Conservation (phyloP, 1,139 yeast genomes). For the Yamadazyma pseudoaaseri region DNA sequence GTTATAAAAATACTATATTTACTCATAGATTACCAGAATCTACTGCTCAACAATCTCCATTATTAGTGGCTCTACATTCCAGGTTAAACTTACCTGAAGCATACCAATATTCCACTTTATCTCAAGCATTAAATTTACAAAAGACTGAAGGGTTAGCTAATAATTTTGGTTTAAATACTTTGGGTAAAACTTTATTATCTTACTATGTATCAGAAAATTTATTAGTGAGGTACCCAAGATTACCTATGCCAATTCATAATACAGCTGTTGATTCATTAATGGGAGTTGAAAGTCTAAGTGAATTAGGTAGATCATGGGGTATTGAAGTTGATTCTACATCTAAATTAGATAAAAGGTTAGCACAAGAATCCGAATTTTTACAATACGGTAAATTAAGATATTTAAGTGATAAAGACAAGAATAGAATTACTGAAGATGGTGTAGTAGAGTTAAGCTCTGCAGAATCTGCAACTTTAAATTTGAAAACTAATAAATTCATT, state of each 20-base stretch:
- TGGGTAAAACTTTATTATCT: constrained; percentile 76
- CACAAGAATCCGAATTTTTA: constrained; percentile 65
- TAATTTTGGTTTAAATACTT: constrained; percentile 75
- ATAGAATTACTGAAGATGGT: constrained; percentile 46
- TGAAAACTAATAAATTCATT: constrained; percentile 15
- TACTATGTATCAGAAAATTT: constrained; percentile 76
- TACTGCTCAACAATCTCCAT: constrained; percentile 60
- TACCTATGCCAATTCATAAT: constrained; percentile 77
- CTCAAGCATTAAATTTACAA: constrained; percentile 65
- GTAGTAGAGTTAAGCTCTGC: constrained; percentile 45
- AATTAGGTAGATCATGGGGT: constrained; percentile 82
- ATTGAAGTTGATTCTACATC: constrained; percentile 70
- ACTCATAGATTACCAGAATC: constrained; percentile 51
- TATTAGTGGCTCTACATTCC: constrained; percentile 75
- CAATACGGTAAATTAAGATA: constrained; percentile 67
- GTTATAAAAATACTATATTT: constrained; percentile 41
- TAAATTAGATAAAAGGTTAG: constrained; percentile 64
- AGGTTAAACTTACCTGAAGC: constrained; percentile 62
- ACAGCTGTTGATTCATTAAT: constrained; percentile 72
- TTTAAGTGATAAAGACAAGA: constrained; percentile 30
- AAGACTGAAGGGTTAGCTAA: constrained; percentile 54
- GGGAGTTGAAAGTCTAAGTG: constrained; percentile 61
- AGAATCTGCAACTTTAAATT: constrained; percentile 23
- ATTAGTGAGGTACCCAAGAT: constrained; percentile 77
- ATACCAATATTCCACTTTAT: constrained; percentile 66